A percentile compares a stretch with the other conserved stretches of the same genome.
Evolutionary conservation across 176 grass and related monocot species (phyloP).

Genomic region (Juncus inflexus): DNA sequence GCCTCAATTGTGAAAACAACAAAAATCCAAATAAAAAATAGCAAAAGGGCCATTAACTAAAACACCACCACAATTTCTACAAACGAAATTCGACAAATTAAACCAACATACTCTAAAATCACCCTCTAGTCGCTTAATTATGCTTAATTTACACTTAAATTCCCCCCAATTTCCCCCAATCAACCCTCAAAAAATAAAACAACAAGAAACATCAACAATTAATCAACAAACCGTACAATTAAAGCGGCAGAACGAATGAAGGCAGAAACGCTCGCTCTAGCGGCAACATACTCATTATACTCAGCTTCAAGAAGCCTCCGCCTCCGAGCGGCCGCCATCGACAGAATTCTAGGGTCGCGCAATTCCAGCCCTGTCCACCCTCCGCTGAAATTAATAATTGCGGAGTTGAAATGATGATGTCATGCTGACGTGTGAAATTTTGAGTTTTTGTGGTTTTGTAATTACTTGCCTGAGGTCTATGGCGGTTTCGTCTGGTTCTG

Average conservation of each 20-base stretch:
- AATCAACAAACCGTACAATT: constrained; percentile 46
- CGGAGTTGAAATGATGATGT: background rate
- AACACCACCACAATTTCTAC: too few species aligned
- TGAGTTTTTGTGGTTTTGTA: background rate
- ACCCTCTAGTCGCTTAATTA: too few species aligned
- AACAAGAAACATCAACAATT: background rate
- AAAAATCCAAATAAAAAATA: too few species aligned
- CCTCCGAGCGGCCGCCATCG: constrained; percentile 61
- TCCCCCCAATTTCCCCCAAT: too few species aligned
- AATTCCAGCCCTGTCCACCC: constrained; percentile 72
- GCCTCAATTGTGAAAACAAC: too few species aligned
- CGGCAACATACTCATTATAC: constrained; percentile 69
- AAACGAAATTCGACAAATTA: too few species aligned
- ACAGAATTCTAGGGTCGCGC: constrained; percentile 75
- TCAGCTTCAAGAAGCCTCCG: constrained; percentile 86
- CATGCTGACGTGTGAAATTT: background rate
- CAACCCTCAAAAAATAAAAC: background rate
- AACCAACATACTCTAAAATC: too few species aligned
- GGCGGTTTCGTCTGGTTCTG: constrained; percentile 62
- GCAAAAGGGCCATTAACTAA: too few species aligned
- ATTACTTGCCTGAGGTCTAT: constrained; percentile 72
- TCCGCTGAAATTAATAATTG: constrained; percentile 41
- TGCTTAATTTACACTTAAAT: too few species aligned
- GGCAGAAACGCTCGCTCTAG: constrained; percentile 70
- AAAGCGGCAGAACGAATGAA: constrained; percentile 83